Evolutionary conservation across 371 early-diverging fungal genomes (phyloP).

Genomic region (Lichtheimia ornata): DNA sequence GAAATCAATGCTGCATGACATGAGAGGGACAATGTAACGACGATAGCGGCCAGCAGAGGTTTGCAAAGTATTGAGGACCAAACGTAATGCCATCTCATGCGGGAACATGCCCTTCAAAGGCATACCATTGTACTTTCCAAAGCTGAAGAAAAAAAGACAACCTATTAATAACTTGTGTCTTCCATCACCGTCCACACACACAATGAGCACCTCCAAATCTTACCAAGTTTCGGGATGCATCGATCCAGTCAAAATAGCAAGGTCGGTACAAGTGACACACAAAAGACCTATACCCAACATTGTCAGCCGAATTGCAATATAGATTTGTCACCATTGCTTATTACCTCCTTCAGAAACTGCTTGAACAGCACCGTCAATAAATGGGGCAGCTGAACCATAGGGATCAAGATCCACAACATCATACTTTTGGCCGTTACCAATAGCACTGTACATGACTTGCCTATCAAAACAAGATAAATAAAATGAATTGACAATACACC

Average conservation of each 20-base stretch:
- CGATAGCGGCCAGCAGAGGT: constrained; percentile 89
- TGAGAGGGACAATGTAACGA: constrained; percentile 88
- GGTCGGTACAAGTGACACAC: constrained; percentile 99
- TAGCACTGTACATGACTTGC: constrained; percentile 81
- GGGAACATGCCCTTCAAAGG: constrained; percentile 82
- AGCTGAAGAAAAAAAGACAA: constrained; percentile 52
- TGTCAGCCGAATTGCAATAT: background rate
- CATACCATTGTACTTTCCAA: constrained; percentile 95
- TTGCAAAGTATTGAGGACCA: constrained; percentile 86
- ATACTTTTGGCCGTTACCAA: constrained; percentile 61
- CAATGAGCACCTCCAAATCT: background rate
- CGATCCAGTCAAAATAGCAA: constrained; percentile 93
- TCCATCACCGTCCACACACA: too few species aligned
- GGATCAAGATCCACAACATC: constrained; percentile 98
- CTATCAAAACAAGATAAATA: constrained; percentile 20
- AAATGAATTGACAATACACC: background rate
- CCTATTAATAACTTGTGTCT: too few species aligned
- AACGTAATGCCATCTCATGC: constrained; percentile 89
- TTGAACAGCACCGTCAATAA: constrained; percentile 96
- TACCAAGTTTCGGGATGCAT: constrained; percentile 92
- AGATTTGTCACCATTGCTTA: background rate
- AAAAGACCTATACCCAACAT: constrained; percentile 68
- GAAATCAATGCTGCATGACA: constrained; percentile 98
- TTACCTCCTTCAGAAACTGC: constrained; percentile 90
- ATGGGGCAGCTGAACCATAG: constrained; percentile 98